Evolutionary conservation across 768 basidiomycete genomes (phyloP).

Genomic region (Clitopilus passeckerianus): DNA sequence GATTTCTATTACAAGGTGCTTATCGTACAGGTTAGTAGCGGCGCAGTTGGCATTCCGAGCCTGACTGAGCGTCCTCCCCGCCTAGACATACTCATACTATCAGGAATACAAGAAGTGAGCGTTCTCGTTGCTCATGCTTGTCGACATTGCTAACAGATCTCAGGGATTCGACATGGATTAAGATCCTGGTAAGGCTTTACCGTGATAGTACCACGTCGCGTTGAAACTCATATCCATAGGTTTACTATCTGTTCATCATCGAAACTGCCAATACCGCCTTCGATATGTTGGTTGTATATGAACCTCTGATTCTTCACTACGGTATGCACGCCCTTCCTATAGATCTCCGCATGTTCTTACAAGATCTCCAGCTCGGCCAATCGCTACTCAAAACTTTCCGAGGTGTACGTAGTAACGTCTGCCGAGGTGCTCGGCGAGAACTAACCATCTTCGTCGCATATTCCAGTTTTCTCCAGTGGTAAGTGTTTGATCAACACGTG

Average conservation of each 20-base stretch:
- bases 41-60: too few species aligned
- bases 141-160: not conserved
- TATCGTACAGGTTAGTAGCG: constrained; percentile 19
- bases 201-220: too few species aligned
- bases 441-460: not conserved
- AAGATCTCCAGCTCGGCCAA: constrained; percentile 4
- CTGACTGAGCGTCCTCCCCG: too few species aligned
- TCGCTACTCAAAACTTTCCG: constrained; percentile 16
- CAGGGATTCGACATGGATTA: constrained; percentile 28
- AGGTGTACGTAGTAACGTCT: constrained; percentile 15
- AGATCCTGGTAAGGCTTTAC: constrained; percentile 21
- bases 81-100: constrained; percentile 28
- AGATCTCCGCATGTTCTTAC: not conserved
- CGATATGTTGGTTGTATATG: constrained; percentile 31
- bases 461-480: constrained; percentile 26
- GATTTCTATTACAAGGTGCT: constrained; percentile 17
- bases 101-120: constrained; percentile 27
- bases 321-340: constrained; percentile 16
- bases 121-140: not conserved
- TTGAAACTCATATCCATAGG: constrained; percentile 9
- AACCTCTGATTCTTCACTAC: constrained; percentile 31
- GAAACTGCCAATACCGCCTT: constrained; percentile 31
- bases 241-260: constrained; percentile 26
- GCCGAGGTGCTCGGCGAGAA: not conserved
- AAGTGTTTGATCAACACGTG: constrained; percentile 3